Base-by-base conservation (phyloP, 208 protist species). In the Crithidia bombi region DNA sequence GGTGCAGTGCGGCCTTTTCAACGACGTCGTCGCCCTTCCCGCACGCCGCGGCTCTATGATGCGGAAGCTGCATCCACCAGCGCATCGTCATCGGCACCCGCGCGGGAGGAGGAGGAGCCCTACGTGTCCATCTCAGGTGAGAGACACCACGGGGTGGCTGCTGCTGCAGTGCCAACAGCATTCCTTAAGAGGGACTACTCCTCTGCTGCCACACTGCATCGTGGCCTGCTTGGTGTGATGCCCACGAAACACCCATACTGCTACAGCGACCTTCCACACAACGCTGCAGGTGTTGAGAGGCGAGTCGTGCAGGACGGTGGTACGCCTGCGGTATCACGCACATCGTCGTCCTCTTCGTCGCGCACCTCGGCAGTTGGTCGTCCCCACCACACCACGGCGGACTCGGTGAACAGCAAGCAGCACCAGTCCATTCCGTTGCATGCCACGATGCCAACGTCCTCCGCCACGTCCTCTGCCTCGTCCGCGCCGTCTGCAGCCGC, bases 211-310 rank as follows among this genome's bases (percentile, higher is more conserved):
- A n/a, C n/a, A n/a, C n/a, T n/a, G n/a, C n/a, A n/a, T n/a, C n/a
- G n/a, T n/a, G n/a, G n/a, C n/a, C 23, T 61, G n/a, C 33, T 25
- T 1, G 51, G 33, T 14, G 44, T 68, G 25, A 38, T 70, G 63
- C 71, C 71, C 5, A 70, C 71, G 5, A 25, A 62, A 9, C 63
- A 76, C 52, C 71, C 71, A 33, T 76, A 76, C 44, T 70, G 62
- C 38, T 70, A 70, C 49, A 5, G 6, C 11, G 58, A 44, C 10
- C 15, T 69, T 19, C 15, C 7, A 33, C 9, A 46, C 33, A 66
- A 56, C 46, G 32, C 61, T 5, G 46, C 33, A 0, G 61, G 47
- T 9, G 9, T 56, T 0, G 19, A 41, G 30, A 50, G 12, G 41
- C 2, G 26, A 23, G 15, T 36, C 14, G 1, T 54, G 21, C 19